These are phyloP conservation scores for Drosera spatulata DNA, from an alignment of 179 eudicot genomes.

Conservation along the genomic window DNA sequence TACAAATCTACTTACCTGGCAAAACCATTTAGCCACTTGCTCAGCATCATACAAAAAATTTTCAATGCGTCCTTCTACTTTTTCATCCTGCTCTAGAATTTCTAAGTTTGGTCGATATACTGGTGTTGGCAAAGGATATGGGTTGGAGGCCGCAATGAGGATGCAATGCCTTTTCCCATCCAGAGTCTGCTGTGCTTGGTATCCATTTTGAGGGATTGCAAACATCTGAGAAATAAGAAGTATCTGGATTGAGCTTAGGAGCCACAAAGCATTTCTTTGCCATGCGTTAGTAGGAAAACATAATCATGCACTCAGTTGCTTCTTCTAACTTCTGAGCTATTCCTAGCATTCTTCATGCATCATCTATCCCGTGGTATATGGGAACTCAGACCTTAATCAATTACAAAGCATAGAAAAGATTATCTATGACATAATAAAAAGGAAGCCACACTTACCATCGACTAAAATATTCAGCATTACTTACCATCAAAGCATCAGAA, in stretches of 20 bases:
- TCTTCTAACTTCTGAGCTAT: no score
- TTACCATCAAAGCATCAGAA: slow-evolving; percentile 80
- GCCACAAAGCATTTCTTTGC: background rate
- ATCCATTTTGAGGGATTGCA: slow-evolving; percentile 45
- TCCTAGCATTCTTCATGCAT: background rate
- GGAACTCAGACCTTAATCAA: no score
- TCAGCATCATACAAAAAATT: slow-evolving; percentile 72
- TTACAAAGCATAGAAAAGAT: background rate
- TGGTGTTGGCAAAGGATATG: slow-evolving; percentile 88
- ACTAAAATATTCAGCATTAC: background rate
- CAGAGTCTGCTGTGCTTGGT: slow-evolving; percentile 46
- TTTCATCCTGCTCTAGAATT: slow-evolving; percentile 40
- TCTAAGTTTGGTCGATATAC: slow-evolving; percentile 71
- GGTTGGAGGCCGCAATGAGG: slow-evolving; percentile 83
- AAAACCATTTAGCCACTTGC: slow-evolving; percentile 68
- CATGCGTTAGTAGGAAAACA: background rate
- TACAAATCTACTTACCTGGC: slow-evolving; percentile 40
- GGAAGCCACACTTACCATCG: no score
- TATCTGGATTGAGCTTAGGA: background rate
- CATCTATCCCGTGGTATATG: background rate
- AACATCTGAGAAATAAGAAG: slow-evolving; percentile 50
- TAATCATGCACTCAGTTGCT: background rate
- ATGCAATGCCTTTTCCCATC: slow-evolving; percentile 81
- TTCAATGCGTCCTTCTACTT: slow-evolving; percentile 29
- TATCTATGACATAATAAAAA: background rate